Base-by-base conservation (phyloP, 2,329 filamentous ascomycete genomes). In the Botrytis tulipae region DNA sequence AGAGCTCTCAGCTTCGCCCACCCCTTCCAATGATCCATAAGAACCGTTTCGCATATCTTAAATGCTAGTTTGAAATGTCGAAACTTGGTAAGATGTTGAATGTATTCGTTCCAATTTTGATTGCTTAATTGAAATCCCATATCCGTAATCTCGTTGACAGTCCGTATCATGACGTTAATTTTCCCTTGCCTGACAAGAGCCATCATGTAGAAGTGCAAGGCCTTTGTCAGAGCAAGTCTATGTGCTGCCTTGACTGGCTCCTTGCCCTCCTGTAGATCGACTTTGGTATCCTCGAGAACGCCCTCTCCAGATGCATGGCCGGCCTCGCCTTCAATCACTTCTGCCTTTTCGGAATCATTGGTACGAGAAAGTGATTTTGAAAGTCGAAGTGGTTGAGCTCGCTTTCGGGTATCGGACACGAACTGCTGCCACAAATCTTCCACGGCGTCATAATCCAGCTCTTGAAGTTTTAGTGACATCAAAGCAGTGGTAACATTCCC, bases 21-120 rank as follows among this genome's bases (percentile, higher is more conserved):
- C 37, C 94, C 93, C 18, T 88, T 87, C 88, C 94, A 97, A 48
- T 88, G 86, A 1, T 88, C 86, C 88, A 97, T 97, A 72, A 98
- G 90, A 74, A 89, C 88, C 40, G 86, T 83, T 83, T 98, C 95
- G 80, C 93, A 95, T 70, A 91, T 83, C 35, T 84, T 80, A 82
- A 96, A 97, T 54, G 94, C 94, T 32, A 91, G 85, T 66, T 88
- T 83, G 78, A 87, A 87, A 63, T 87, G 85, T 63, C 87, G 86
- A 71, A 89, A 85, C 22, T 85, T 84, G 37, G 90, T 88, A 42
- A 98, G 88, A 69, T 86, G 82, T 78, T 92, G 89, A 72, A 97
- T 87, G 76, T 93, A 90, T 69, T 88, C 86, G 80, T 97, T 96
- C 94, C 94, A 97, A 77, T 93, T 94, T 78, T 87, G 87, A 80